A percentile compares a stretch with the other conserved stretches of the same genome.
Conservation (phyloP, 148 eudicot species). For the Rhododendron griersonianum region DNA sequence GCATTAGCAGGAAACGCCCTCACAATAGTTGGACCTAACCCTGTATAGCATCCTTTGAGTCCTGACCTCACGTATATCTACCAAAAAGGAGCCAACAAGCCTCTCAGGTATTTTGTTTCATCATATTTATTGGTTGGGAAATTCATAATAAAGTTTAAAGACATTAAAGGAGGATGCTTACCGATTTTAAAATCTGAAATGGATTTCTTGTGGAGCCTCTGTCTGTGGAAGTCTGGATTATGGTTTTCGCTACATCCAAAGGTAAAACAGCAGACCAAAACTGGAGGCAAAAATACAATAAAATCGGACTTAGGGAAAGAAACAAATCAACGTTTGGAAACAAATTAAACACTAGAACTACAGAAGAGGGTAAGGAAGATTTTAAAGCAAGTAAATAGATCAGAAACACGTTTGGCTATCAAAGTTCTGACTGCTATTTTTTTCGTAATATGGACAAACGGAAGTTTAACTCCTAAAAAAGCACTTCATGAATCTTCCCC, state of each 20-base stretch:
- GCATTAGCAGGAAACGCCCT: slow-evolving; percentile 98
- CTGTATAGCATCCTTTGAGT: slow-evolving; percentile 80
- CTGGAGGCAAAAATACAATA: slow-evolving; percentile 26
- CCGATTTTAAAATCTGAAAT: slow-evolving; percentile 46
- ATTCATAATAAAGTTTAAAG: not conserved
- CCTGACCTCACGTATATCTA: slow-evolving; percentile 75
- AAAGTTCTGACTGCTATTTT: not conserved
- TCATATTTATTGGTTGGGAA: not conserved
- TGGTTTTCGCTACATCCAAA: slow-evolving; percentile 85
- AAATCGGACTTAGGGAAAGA: slow-evolving; percentile 5
- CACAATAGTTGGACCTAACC: slow-evolving; percentile 77
- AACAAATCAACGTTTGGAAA: not conserved
- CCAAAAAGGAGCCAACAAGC: slow-evolving; percentile 21
- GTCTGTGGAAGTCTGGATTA: slow-evolving; percentile 72
- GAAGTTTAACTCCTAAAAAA: too few relatives aligned
- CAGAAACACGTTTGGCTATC: not conserved
- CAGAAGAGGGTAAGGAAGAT: not conserved
- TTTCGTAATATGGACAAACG: too few relatives aligned
- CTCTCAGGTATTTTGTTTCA: not conserved
- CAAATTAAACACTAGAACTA: not conserved
- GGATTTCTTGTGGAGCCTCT: slow-evolving; percentile 63
- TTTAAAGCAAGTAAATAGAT: not conserved
- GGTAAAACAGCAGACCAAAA: slow-evolving; percentile 83
- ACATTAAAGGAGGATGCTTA: slow-evolving; percentile 18
- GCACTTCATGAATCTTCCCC: too few relatives aligned